A percentile compares a stretch with the other conserved stretches of the same genome.
phyloP scores from a whole-genome alignment of 2,329 filamentous ascomycete species.

The Trichoderma sp. region DNA sequence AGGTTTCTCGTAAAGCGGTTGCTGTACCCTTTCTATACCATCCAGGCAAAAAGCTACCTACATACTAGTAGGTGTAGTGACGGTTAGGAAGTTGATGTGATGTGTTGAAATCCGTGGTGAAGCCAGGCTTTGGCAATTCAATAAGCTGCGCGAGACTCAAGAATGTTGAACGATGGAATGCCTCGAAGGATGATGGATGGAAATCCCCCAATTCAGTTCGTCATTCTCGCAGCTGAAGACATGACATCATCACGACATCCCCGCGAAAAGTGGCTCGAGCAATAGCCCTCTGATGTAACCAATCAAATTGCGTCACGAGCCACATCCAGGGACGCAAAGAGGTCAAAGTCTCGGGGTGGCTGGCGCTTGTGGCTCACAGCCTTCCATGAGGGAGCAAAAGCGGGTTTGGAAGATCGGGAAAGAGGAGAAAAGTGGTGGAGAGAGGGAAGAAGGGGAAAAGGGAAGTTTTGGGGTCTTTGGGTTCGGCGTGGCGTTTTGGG shows the following conservation, averaged over 20 bases:
- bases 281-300: background rate
- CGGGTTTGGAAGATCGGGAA: background rate
- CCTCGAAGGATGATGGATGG: too few species aligned
- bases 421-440: background rate
- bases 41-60: background rate
- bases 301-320: constrained; percentile 14
- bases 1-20: background rate
- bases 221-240: background rate
- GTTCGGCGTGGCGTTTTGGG: constrained; percentile 7
- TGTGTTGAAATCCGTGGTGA: background rate
- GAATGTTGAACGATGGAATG: too few species aligned
- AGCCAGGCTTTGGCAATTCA: too few species aligned
- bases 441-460: background rate
- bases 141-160: too few species aligned
- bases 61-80: too few species aligned
- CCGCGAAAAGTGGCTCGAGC: constrained; percentile 12
- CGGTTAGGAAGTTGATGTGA: too few species aligned
- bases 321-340: constrained; percentile 3
- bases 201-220: too few species aligned
- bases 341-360: constrained; percentile 16
- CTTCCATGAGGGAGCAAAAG: background rate
- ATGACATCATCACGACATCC: constrained; percentile 14
- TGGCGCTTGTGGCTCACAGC: constrained; percentile 15
- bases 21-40: background rate
- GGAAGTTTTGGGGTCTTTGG: background rate